Base-by-base conservation (phyloP, 345 rosid genomes). In the Linum lewisii region DNA sequence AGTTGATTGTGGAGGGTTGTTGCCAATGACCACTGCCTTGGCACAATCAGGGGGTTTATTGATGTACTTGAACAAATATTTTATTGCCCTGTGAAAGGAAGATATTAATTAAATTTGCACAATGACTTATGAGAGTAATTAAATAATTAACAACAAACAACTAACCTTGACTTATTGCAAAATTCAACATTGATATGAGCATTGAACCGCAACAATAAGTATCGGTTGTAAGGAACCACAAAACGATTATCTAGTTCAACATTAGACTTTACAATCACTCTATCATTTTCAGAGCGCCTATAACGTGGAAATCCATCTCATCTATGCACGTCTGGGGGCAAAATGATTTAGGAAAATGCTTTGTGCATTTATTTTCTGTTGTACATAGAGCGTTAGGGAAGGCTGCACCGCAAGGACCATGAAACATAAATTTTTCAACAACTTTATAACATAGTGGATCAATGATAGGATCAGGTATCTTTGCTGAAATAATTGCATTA, bases 101-200 rank as follows among this genome's bases (percentile, higher is more conserved):
- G 18, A 5, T 6, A 34, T 6, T 11, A 34, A 34, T 34, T 5
- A 34, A 0, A 5, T 5, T 11, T 34, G 10, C 5, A 34, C 0
- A 34, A 34, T 34, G 5, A 34, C 38, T n/a, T n/a, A n/a, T n/a
- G n/a, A n/a, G n/a, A n/a, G 38, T 34, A 34, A 34, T 1, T 5
- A 1, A 5, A 34, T 34, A 34, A 34, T 34, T 11, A 34, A n/a
- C 38, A 34, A 34, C 38, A 34, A 5, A 34, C n/a, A n/a, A n/a
- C 47, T 16, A 42, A 42, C 47, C 47, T 11, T 2, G 47, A 42
- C 18, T 52, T 10, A 5, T 15, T 51, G 7, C 56, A 52, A 3
- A 19, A 13, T 18, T 60, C 54, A n/a, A 54, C 54, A 60, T 60
- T 66, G 1, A 60, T 38, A 60, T 54, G 61, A 9, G 44, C 51